These are phyloP conservation scores for Phytopythium delawarense DNA, from an alignment of 352 stramenopile genomes.

Conservation along the genomic window DNA sequence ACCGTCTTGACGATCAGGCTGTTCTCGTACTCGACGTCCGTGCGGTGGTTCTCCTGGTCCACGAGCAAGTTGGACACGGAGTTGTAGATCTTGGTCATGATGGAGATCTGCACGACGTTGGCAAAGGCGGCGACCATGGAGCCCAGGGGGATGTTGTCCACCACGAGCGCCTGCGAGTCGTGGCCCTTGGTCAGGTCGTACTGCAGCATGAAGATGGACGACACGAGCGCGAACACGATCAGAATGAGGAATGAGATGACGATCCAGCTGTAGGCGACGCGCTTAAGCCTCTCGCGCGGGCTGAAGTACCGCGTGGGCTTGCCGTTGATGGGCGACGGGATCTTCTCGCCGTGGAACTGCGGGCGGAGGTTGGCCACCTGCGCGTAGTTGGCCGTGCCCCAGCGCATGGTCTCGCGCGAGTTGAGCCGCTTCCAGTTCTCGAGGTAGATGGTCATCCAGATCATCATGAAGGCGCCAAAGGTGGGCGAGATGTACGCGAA, in stretches of 20 bases:
- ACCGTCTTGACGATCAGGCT: slow-evolving; percentile 93
- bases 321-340: slow-evolving; percentile 73
- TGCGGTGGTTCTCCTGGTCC: slow-evolving; percentile 93
- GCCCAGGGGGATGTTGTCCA: slow-evolving; percentile 63
- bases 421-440: slow-evolving; percentile 89
- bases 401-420: slow-evolving; percentile 71
- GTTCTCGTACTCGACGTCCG: slow-evolving; percentile 87
- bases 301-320: slow-evolving; percentile 63
- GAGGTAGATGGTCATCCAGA: slow-evolving; percentile 89
- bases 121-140: slow-evolving; percentile 65
- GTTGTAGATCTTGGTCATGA: slow-evolving; percentile 93
- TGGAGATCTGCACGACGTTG: slow-evolving; percentile 79
- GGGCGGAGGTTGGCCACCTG: slow-evolving; percentile 64
- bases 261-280: slow-evolving; percentile 71
- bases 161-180: slow-evolving; percentile 48
- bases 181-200: slow-evolving; percentile 68
- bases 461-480: slow-evolving; percentile 85
- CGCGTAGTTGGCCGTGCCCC: slow-evolving; percentile 78
- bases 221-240: slow-evolving; percentile 70
- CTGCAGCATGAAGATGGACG: slow-evolving; percentile 71
- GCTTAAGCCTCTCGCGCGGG: slow-evolving; percentile 62
- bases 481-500: slow-evolving; percentile 73
- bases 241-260: slow-evolving; percentile 76
- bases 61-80: slow-evolving; percentile 86
- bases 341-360: slow-evolving; percentile 71